Conservation (phyloP, 2,329 filamentous ascomycete genomes). For the Hymenoscyphus fraxineus region DNA sequence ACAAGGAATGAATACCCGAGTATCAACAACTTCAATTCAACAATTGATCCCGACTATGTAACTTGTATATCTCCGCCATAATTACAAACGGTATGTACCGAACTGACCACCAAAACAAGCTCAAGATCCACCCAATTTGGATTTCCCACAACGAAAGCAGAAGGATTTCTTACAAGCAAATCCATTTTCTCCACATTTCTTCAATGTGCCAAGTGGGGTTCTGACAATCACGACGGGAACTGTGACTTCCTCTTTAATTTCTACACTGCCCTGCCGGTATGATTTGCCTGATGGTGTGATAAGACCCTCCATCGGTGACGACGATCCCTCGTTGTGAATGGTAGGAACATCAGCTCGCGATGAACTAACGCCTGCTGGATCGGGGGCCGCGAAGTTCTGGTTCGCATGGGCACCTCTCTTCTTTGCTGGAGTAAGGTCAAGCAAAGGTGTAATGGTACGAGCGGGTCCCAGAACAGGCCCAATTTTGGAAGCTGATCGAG, state of each 20-base stretch:
- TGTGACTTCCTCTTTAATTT: constrained; percentile 16
- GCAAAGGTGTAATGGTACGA: constrained; percentile 23
- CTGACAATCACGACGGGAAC: constrained; percentile 29
- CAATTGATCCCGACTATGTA: neutral
- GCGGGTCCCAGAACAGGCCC: neutral
- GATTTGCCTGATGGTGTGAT: constrained; percentile 9
- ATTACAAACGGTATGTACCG: neutral
- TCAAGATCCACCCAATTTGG: neutral
- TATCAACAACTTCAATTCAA: neutral
- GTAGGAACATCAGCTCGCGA: constrained; percentile 6
- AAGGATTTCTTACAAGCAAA: constrained; percentile 55
- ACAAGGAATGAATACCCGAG: neutral
- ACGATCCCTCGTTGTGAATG: constrained; percentile 3
- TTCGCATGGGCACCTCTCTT: constrained; percentile 7
- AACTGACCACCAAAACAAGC: neutral
- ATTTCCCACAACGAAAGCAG: constrained; percentile 50
- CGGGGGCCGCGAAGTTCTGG: constrained; percentile 12
- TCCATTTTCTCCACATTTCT: constrained; percentile 52
- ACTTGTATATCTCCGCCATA: neutral
- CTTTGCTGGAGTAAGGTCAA: constrained; percentile 26
- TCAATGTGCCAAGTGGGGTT: constrained; percentile 48
- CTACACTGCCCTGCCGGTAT: neutral
- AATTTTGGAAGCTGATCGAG: neutral
- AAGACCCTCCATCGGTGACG: constrained; percentile 15
- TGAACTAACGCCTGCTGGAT: constrained; percentile 16